Evolutionary conservation across 2,329 filamentous ascomycete species (phyloP).

Genomic region (Ilyonectria robusta): DNA sequence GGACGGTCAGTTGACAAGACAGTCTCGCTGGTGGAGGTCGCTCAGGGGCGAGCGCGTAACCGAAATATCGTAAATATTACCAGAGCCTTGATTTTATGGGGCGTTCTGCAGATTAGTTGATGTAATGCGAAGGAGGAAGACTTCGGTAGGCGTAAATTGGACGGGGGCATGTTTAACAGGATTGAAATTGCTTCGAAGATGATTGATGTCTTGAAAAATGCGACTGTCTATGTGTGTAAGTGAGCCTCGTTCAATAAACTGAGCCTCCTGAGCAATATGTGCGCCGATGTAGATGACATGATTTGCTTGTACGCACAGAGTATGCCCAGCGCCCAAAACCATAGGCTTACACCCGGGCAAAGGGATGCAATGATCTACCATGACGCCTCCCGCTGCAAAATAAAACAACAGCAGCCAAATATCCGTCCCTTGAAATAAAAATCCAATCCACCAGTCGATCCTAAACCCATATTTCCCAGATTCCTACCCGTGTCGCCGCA

Average conservation of each 20-base stretch:
- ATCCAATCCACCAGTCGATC: constrained; percentile 4
- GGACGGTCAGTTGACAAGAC: constrained; percentile 48
- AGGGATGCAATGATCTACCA: constrained; percentile 41
- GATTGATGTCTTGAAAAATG: constrained; percentile 29
- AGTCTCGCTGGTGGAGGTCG: constrained; percentile 49
- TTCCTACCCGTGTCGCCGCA: constrained; percentile 14
- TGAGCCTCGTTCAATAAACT: constrained; percentile 20
- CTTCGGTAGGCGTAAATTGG: not conserved
- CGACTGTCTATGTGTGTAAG: constrained; percentile 39
- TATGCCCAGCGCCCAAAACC: constrained; percentile 23
- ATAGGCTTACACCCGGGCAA: constrained; percentile 9
- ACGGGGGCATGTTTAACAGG: not conserved
- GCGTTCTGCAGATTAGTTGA: not conserved
- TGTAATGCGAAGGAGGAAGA: too few relatives aligned
- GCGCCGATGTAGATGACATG: constrained; percentile 25
- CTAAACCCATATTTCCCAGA: constrained; percentile 15
- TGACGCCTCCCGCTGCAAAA: constrained; percentile 34
- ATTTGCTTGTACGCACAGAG: constrained; percentile 23
- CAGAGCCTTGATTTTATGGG: not conserved
- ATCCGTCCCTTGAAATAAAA: not conserved
- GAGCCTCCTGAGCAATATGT: constrained; percentile 22
- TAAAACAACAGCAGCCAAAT: constrained; percentile 26
- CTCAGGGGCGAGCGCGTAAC: constrained; percentile 46
- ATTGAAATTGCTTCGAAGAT: not conserved
- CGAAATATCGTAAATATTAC: constrained; percentile 32